Conservation (phyloP, 2,329 filamentous ascomycete species). For the Onygena corvina region DNA sequence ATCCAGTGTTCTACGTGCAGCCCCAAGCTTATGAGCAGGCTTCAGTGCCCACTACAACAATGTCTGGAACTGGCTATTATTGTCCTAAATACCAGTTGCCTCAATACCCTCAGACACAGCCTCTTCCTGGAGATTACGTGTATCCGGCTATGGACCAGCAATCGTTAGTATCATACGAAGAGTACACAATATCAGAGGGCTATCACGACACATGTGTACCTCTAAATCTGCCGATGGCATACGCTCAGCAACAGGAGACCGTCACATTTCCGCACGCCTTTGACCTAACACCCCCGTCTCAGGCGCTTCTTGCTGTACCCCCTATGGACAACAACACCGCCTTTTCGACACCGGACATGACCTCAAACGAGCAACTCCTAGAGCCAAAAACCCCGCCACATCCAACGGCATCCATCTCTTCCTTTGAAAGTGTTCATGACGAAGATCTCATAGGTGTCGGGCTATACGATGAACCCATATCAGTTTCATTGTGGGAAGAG, state of each 20-base stretch:
- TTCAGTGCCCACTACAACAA: background rate
- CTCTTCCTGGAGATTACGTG: background rate
- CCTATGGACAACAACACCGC: slow-evolving; percentile 18
- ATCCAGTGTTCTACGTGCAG: background rate
- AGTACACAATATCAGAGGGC: background rate
- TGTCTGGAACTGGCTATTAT: background rate
- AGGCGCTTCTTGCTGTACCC: background rate
- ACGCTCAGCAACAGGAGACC: background rate
- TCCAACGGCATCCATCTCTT: background rate
- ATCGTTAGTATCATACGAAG: background rate
- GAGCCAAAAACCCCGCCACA: slow-evolving; percentile 17
- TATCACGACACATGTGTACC: slow-evolving; percentile 1
- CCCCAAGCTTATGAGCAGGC: background rate
- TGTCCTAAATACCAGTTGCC: background rate
- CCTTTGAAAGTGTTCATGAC: slow-evolving; percentile 40
- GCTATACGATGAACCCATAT: slow-evolving; percentile 60
- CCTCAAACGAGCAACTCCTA: slow-evolving; percentile 28
- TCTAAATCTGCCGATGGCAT: background rate
- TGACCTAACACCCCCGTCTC: background rate
- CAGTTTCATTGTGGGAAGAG: slow-evolving; percentile 39
- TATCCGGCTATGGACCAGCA: background rate
- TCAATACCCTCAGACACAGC: background rate
- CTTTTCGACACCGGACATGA: slow-evolving; percentile 29
- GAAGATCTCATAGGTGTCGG: slow-evolving; percentile 71
- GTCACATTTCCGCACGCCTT: background rate